Evolutionary conservation across 2,329 filamentous ascomycete species (phyloP), one percentile per base, ranked within the genome.

Genomic region (Blastomyces emzantsi): DNA sequence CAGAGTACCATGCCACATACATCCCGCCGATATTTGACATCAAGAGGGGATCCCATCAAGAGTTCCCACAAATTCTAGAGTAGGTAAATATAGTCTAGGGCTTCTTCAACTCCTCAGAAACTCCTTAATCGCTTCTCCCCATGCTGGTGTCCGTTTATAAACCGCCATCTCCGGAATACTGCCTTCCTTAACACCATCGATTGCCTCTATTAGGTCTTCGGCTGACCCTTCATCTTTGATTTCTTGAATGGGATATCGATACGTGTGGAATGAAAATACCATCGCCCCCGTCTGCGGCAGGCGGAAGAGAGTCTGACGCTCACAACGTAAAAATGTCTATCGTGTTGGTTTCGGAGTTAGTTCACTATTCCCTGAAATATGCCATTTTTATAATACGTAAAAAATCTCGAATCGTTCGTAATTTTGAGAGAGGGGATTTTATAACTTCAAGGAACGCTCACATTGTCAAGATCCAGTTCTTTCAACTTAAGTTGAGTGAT

Each of bases 201-300:
- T 84, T 1, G 85, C 85, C 45, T 73, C 67, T 0, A 81, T 83
- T 61, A 87, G 69, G 8, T 79, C 79, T 68, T 82, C 79, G 0
- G 80, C 84, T 4, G 73, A 70, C 0, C 84, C 85, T 64, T 87
- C 84, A 4, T 79, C 78, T 69, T 83, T 85, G 56, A 88, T 73
- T 60, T 84, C 77, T 49, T 68, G 67, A 8, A 88, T 71, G 1
- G 79, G 78, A 71, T 87, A 87, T 64, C 80, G 74, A 71, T 86
- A 87, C 19, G 85, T 87, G 72, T 87, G 85, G 71, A 87, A 84
- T 0, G 77, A 79, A 73, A 88, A 88, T 0, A 87, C 78, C 25
- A 87, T 60, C 8, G 83, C 84, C 61, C 77, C 76, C 0, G 78
- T 82, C 58, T 73, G 66, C 3, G 83, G 83, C 33, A 88, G 71